A percentile compares a stretch with the other conserved stretches of the same genome.
phyloP scores from a whole-genome alignment of 2,329 filamentous ascomycete genomes.

The Hypoxylon sp. region DNA sequence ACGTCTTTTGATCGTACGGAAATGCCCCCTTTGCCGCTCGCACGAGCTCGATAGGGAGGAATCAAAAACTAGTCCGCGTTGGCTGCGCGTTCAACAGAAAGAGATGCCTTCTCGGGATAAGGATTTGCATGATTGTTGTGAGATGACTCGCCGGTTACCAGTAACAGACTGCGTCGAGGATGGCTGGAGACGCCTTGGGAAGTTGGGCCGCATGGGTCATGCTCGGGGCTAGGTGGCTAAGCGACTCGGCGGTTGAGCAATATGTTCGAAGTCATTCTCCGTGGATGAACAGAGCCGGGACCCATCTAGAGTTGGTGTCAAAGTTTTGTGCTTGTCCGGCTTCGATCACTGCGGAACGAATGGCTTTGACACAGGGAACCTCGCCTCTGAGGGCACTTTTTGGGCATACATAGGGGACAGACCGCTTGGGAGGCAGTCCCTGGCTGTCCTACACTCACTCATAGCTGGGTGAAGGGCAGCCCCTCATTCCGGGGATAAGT shows the following conservation, averaged over 20 bases:
- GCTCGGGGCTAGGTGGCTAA: slow-evolving; percentile 32
- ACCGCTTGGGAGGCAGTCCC: slow-evolving; percentile 29
- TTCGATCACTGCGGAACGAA: slow-evolving; percentile 42
- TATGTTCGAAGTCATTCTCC: slow-evolving; percentile 31
- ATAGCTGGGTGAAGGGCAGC: slow-evolving; percentile 32
- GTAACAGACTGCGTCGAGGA: slow-evolving; percentile 33
- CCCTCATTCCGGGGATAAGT: slow-evolving; percentile 47
- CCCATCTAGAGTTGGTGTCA: slow-evolving; percentile 94
- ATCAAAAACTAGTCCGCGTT: slow-evolving; percentile 94
- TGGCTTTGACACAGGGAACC: slow-evolving; percentile 18
- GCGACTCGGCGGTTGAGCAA: slow-evolving; percentile 27
- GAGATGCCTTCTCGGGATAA: slow-evolving; percentile 52
- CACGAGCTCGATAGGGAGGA: slow-evolving; percentile 68
- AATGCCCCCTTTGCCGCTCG: slow-evolving; percentile 66
- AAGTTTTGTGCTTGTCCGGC: slow-evolving; percentile 88
- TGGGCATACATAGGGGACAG: slow-evolving; percentile 19
- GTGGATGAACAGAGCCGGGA: slow-evolving; percentile 61
- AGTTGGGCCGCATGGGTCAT: slow-evolving; percentile 13
- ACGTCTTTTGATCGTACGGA: slow-evolving; percentile 90
- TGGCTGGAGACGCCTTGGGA: slow-evolving; percentile 30
- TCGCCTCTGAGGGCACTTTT: slow-evolving; percentile 38
- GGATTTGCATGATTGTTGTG: slow-evolving; percentile 27
- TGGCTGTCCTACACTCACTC: slow-evolving; percentile 34
- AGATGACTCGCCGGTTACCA: slow-evolving; percentile 44
- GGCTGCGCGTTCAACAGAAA: slow-evolving; percentile 87